These are phyloP conservation scores for Bipolaris oryzae DNA, from an alignment of 2,329 filamentous ascomycete species.

Conservation along the genomic window DNA sequence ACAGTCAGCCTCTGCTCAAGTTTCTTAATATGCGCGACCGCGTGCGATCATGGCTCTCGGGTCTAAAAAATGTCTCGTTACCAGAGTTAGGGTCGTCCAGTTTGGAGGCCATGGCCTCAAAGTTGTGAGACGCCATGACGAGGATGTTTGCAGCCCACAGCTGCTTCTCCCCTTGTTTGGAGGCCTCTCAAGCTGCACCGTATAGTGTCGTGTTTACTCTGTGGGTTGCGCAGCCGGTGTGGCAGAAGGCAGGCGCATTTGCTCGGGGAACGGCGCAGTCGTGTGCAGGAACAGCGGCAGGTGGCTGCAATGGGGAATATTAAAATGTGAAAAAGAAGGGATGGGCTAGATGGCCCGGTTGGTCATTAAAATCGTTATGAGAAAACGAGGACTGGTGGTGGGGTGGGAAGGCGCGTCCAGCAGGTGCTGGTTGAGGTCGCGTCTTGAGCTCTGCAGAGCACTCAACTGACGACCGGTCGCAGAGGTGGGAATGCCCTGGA, in stretches of 20 bases:
- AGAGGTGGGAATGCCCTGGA: slow-evolving; percentile 13
- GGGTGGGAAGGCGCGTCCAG: slow-evolving; percentile 38
- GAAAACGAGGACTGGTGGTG: slow-evolving; percentile 30
- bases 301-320: slow-evolving; percentile 19
- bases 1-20: slow-evolving; percentile 25
- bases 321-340: slow-evolving; percentile 32
- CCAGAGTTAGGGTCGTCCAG: slow-evolving; percentile 52
- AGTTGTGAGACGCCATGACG: slow-evolving; percentile 50
- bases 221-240: slow-evolving; percentile 18
- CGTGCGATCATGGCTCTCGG: not conserved
- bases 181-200: slow-evolving; percentile 13
- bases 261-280: slow-evolving; percentile 26
- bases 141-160: slow-evolving; percentile 30
- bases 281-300: slow-evolving; percentile 12
- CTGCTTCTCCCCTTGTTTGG: slow-evolving; percentile 26
- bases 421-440: slow-evolving; percentile 35
- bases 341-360: slow-evolving; percentile 24
- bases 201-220: slow-evolving; percentile 18
- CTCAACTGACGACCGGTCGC: slow-evolving; percentile 14
- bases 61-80: slow-evolving; percentile 27
- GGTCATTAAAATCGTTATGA: slow-evolving; percentile 42
- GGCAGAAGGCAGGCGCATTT: slow-evolving; percentile 34
- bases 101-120: slow-evolving; percentile 56
- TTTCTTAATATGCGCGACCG: slow-evolving; percentile 3
- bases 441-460: slow-evolving; percentile 34